Conservation (phyloP, 179 eudicot genomes). For the Beta corolliflora region DNA sequence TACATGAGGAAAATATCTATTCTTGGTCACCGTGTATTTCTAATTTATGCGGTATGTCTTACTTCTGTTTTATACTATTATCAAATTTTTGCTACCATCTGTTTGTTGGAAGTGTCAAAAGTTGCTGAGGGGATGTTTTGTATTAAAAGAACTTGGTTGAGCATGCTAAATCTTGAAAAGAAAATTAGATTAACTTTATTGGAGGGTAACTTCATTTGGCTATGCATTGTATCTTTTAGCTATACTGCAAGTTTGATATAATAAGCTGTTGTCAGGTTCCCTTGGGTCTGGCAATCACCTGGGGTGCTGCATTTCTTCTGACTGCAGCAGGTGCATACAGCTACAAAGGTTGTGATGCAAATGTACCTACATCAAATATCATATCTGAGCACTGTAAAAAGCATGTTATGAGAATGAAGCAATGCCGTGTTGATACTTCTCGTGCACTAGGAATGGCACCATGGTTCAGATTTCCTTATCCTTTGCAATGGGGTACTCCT, state of each 20-base stretch:
- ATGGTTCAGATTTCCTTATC: constrained; percentile 98
- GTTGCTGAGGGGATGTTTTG: no score
- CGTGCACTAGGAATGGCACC: constrained; percentile 81
- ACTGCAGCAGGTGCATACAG: constrained; percentile 90
- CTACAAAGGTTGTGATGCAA: constrained; percentile 83
- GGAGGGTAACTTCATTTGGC: no score
- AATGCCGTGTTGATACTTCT: constrained; percentile 88
- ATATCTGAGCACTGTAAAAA: constrained; percentile 82
- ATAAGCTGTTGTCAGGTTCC: constrained; percentile 62
- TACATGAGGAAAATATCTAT: constrained; percentile 92
- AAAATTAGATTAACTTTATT: not conserved
- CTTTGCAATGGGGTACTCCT: constrained; percentile 97
- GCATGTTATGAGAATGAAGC: constrained; percentile 72
- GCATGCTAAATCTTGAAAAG: not conserved
- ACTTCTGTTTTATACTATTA: not conserved
- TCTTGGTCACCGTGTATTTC: constrained; percentile 86
- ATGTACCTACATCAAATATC: constrained; percentile 76
- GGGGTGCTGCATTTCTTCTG: constrained; percentile 82
- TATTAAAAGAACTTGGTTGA: not conserved
- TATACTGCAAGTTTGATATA: constrained; percentile 9
- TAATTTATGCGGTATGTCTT: constrained; percentile 84
- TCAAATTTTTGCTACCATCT: not conserved
- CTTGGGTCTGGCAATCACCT: constrained; percentile 84
- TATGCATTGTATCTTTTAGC: not conserved
- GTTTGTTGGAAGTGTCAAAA: not conserved